These are phyloP conservation scores for Trematosphaeria pertusa DNA, from an alignment of 2,329 filamentous ascomycete species.

Conservation along the genomic window DNA sequence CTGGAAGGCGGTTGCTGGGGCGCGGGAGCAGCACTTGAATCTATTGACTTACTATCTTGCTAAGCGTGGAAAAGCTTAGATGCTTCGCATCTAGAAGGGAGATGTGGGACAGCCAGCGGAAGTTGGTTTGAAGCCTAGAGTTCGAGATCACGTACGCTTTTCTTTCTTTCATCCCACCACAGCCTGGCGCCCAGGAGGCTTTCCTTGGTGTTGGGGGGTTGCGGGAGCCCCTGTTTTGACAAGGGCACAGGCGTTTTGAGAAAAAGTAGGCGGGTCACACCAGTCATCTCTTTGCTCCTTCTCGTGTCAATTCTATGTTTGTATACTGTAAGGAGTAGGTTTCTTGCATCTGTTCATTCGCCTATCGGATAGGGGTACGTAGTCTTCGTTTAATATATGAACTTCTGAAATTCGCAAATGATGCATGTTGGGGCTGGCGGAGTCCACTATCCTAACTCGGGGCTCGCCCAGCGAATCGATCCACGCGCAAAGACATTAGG, in stretches of 20 bases:
- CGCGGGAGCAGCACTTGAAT: slow-evolving; percentile 76
- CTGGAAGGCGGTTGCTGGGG: slow-evolving; percentile 69
- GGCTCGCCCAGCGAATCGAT: no score
- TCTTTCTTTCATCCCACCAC: no score
- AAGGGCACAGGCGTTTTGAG: neutral
- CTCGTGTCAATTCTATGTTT: neutral
- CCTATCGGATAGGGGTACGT: neutral
- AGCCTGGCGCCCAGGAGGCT: neutral
- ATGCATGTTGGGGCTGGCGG: no score
- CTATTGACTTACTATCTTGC: slow-evolving; percentile 84
- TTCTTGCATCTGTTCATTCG: neutral
- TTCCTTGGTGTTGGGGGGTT: neutral
- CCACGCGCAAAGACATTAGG: no score
- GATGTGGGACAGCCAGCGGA: no score
- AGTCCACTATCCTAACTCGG: no score
- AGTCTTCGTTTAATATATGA: slow-evolving; percentile 10
- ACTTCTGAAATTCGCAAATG: neutral
- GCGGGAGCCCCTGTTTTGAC: neutral
- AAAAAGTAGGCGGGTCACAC: slow-evolving; percentile 8
- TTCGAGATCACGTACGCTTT: no score
- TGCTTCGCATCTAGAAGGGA: no score
- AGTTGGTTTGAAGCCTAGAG: no score
- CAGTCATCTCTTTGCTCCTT: neutral
- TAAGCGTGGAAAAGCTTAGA: slow-evolving; percentile 40
- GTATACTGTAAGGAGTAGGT: neutral